phyloP scores from a whole-genome alignment of 2,329 filamentous ascomycete genomes.

The Aspergillus sp. region DNA sequence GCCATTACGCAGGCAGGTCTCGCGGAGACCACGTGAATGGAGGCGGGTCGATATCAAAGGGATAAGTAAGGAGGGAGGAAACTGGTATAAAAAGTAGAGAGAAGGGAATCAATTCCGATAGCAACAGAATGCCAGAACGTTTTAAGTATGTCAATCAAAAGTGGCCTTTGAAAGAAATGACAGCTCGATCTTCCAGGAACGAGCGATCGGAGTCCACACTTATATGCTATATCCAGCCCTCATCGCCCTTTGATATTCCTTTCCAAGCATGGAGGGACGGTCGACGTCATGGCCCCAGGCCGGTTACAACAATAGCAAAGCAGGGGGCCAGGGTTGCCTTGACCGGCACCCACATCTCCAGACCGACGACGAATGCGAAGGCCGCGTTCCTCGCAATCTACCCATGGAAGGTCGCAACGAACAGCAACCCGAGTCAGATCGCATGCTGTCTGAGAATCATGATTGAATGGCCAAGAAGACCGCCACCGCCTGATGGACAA shows the following conservation, averaged over 20 bases:
- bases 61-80: background rate
- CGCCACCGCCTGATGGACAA: background rate
- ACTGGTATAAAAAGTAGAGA: background rate
- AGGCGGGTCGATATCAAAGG: background rate
- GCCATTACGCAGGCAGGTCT: background rate
- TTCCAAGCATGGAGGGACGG: background rate
- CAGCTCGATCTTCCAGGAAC: slow-evolving; percentile 1
- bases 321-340: background rate
- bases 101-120: background rate
- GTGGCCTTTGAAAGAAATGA: background rate
- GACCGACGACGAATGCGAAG: background rate
- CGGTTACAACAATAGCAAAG: background rate
- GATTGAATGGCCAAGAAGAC: background rate
- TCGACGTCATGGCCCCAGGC: background rate
- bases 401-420: background rate
- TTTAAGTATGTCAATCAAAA: background rate
- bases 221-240: background rate
- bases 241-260: background rate
- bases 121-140: background rate
- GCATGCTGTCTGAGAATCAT: background rate
- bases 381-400: background rate
- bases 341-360: background rate
- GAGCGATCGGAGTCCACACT: background rate
- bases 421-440: background rate
- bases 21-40: background rate